Percentiles rank a stretch among this genome's conserved stretches.
Evolutionary conservation across 2,329 filamentous ascomycete genomes (phyloP).

Genomic region (Aspergillus ochraceus): DNA sequence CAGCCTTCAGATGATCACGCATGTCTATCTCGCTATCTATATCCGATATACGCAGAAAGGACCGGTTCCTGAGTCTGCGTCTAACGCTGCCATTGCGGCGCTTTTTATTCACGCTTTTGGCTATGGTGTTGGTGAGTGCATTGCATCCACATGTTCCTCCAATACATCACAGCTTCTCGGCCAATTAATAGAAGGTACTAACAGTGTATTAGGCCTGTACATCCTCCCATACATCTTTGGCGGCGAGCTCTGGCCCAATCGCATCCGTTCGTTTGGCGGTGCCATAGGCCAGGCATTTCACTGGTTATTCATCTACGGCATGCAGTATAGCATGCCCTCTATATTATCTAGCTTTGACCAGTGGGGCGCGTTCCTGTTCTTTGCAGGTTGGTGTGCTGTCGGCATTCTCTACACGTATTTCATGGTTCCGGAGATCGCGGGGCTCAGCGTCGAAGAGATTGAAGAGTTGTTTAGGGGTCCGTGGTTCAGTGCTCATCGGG

Average conservation of each 20-base stretch:
- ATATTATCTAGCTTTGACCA: not conserved
- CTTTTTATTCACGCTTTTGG: not conserved
- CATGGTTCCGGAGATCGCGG: not conserved
- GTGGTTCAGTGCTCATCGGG: too few species aligned
- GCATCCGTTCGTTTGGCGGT: not conserved
- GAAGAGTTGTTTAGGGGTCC: too few species aligned
- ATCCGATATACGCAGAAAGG: not conserved
- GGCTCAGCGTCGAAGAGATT: not conserved
- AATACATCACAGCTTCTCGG: too few species aligned
- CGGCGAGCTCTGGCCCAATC: not conserved
- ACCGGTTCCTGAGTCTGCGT: not conserved
- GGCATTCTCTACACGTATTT: not conserved
- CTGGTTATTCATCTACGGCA: not conserved
- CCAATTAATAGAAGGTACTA: too few species aligned
- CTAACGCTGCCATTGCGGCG: not conserved
- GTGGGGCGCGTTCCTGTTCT: not conserved
- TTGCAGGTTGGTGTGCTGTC: not conserved
- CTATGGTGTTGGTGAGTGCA: not conserved
- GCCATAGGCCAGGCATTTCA: not conserved
- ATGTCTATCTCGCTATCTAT: not conserved
- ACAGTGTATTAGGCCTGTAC: not conserved
- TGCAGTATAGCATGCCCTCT: not conserved
- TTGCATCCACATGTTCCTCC: too few species aligned
- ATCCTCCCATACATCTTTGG: not conserved
- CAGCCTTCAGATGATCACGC: not conserved